These are phyloP conservation scores for Rostrohypoxylon terebratum DNA, from an alignment of 495 filamentous ascomycete species.

Conservation along the genomic window DNA sequence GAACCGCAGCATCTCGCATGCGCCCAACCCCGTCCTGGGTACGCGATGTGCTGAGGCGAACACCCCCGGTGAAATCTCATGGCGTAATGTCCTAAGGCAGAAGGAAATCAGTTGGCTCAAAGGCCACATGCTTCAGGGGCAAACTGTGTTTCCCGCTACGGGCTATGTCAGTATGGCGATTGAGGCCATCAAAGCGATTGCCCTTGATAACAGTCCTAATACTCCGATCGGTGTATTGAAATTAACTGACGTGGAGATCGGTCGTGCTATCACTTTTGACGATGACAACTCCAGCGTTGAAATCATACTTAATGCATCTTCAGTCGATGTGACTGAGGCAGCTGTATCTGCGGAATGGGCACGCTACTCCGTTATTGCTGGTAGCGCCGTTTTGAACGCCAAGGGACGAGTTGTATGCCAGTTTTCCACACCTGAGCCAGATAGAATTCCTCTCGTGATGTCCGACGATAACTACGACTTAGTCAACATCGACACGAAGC, in stretches of 20 bases:
- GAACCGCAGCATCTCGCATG: constrained; percentile 1
- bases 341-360: constrained; percentile 7
- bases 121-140: constrained; percentile 6
- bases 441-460: neutral
- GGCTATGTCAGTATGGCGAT: constrained; percentile 1
- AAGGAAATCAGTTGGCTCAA: constrained; percentile 4
- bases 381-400: constrained; percentile 1
- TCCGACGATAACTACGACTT: neutral
- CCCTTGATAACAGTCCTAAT: neutral
- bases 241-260: neutral
- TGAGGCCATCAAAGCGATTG: neutral
- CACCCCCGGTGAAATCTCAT: neutral
- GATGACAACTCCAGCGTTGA: constrained; percentile 6
- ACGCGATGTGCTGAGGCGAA: constrained; percentile 2
- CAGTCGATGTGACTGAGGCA: neutral
- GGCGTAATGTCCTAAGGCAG: constrained; percentile 5
- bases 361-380: neutral
- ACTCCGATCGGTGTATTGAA: neutral
- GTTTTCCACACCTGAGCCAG: neutral
- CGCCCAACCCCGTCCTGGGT: neutral
- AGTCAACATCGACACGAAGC: neutral
- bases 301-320: constrained; percentile 1
- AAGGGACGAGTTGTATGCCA: constrained; percentile 2
- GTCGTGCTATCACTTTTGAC: constrained; percentile 2
- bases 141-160: neutral